These are phyloP conservation scores for Ceratocystis colombiana DNA, from an alignment of 2,329 filamentous ascomycete species.

Conservation along the genomic window DNA sequence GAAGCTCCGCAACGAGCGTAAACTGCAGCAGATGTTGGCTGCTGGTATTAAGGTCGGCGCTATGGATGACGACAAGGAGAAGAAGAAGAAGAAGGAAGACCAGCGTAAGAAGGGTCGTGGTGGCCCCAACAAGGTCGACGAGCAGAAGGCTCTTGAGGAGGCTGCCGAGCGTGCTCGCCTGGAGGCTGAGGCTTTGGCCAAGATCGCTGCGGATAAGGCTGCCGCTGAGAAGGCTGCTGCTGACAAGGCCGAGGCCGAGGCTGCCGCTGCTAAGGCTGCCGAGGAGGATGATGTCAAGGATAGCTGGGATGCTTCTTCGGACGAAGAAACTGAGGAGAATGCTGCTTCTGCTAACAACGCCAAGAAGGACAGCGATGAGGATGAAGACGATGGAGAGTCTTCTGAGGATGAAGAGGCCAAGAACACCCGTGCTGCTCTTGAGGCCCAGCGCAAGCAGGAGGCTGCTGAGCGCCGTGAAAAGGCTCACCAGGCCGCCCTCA, in stretches of 20 bases:
- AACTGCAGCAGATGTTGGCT: slow-evolving; percentile 75
- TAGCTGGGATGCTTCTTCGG: slow-evolving; percentile 83
- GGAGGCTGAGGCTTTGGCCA: slow-evolving; percentile 57
- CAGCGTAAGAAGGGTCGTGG: slow-evolving; percentile 65
- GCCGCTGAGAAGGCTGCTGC: slow-evolving; percentile 47
- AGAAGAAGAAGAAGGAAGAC: slow-evolving; percentile 70
- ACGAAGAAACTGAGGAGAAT: slow-evolving; percentile 49
- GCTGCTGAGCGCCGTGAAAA: slow-evolving; percentile 80
- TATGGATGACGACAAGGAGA: slow-evolving; percentile 35
- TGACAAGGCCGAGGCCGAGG: slow-evolving; percentile 45
- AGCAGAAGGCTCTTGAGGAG: slow-evolving; percentile 67
- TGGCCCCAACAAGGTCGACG: slow-evolving; percentile 42
- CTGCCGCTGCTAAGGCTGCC: slow-evolving; percentile 49
- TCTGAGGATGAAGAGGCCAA: slow-evolving; percentile 61
- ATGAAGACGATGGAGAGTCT: slow-evolving; percentile 51
- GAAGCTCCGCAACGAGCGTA: slow-evolving; percentile 66
- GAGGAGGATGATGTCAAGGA: slow-evolving; percentile 78
- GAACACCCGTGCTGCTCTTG: slow-evolving; percentile 62
- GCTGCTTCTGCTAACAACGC: slow-evolving; percentile 39
- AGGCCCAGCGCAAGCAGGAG: slow-evolving; percentile 72
- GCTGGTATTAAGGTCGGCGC: slow-evolving; percentile 64
- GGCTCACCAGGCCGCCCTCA: slow-evolving; percentile 82
- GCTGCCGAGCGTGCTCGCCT: slow-evolving; percentile 60
- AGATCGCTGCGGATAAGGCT: slow-evolving; percentile 52
- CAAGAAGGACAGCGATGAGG: slow-evolving; percentile 30